Base-by-base conservation (phyloP, 2,329 filamentous ascomycete genomes). In the Sporothrix curviconia region DNA sequence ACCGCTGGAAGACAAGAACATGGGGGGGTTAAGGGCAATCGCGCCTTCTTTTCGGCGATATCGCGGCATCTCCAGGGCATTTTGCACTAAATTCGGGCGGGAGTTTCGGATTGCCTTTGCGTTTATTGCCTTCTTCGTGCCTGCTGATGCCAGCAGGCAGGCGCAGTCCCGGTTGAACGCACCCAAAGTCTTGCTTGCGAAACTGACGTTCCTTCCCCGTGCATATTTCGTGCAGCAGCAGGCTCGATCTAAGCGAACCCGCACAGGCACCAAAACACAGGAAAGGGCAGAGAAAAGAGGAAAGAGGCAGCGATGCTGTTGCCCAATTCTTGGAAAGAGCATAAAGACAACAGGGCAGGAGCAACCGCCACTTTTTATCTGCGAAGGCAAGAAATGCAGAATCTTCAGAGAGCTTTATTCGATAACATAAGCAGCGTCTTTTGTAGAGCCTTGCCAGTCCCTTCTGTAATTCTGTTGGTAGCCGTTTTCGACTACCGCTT, bases 41-140 rank as follows among this genome's bases (percentile, higher is more conserved):
- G 19, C 14, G 22, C n/a, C 24, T 17, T 36, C 28, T 7, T 15
- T 55, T 60, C 60, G 60, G 60, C 43, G 59, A 62, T 59, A 59
- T 59, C 57, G 11, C 60, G 60, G 60, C 47, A 57, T 61, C 28
- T 25, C 14, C 25, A 37, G 30, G 24, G 17, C 1, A 25, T 42
- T n/a, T 22, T 37, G 25, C 14, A 15, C 24, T n/a, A 47, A 19
- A n/a, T 19, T 12, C 19, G 25, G 17, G 39, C 25, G 42, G 40
- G 40, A 28, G 11, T 47, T 58, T 58, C 58, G 60, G 14, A 47
- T 61, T 58, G 43, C 24, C 37, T 32, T 32, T 32, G 28, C n/a
- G n/a, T n/a, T n/a, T n/a, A n/a, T n/a, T n/a, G n/a, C n/a, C n/a
- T n/a, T n/a, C n/a, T n/a, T n/a, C n/a, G n/a, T n/a, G n/a, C n/a